phyloP scores from a whole-genome alignment of 31 red algal species.

The Odonthalia washingtoniensis region DNA sequence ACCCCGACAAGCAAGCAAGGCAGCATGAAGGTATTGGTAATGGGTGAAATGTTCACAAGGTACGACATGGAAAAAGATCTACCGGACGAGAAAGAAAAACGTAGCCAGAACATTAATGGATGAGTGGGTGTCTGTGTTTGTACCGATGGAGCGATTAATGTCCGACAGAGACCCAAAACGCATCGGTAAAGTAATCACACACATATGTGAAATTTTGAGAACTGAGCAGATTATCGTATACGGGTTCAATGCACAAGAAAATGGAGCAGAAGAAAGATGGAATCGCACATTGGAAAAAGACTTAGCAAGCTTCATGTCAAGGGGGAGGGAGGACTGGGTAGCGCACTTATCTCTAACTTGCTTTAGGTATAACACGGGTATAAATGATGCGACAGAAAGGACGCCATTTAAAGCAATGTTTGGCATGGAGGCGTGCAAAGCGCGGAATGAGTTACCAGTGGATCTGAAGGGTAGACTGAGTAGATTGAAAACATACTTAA shows the following conservation, averaged over 20 bases:
- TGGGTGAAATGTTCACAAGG: not conserved
- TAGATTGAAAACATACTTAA: not conserved
- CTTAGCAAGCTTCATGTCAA: not conserved
- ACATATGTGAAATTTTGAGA: not conserved
- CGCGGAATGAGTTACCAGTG: not conserved
- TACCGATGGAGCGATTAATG: not conserved
- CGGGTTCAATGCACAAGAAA: not conserved
- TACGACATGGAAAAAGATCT: not conserved
- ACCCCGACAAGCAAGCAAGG: not conserved
- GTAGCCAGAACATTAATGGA: not conserved
- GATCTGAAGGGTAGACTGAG: too few species aligned
- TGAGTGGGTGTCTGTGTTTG: slow-evolving; percentile 11
- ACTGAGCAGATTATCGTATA: not conserved
- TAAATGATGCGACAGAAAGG: not conserved
- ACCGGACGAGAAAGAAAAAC: slow-evolving; percentile 5
- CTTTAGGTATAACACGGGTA: slow-evolving; percentile 12
- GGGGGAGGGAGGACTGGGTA: not conserved
- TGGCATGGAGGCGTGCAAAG: not conserved
- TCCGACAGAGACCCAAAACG: not conserved
- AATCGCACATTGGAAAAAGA: slow-evolving; percentile 20
- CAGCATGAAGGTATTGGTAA: not conserved
- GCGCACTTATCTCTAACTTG: slow-evolving; percentile 11
- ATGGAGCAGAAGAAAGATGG: slow-evolving; percentile 10
- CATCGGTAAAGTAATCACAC: not conserved
- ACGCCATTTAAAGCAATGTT: slow-evolving; percentile 21